phyloP scores from a whole-genome alignment of 805 yeast genomes.

The Ogataea glucozyma region DNA sequence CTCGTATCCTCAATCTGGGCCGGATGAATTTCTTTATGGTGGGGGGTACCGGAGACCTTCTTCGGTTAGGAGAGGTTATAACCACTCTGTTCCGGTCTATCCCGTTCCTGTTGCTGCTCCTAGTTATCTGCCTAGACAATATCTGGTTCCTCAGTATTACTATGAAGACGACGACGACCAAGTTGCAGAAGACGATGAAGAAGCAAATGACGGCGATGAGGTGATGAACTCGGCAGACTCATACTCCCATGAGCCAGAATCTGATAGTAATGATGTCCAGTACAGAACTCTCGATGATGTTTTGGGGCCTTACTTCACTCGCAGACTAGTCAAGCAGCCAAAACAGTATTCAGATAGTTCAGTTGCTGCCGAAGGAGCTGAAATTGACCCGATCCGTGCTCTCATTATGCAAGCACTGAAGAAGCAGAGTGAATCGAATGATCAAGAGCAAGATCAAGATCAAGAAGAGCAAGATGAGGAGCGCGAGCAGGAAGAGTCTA shows the following conservation, averaged over 20 bases:
- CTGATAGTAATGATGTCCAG: constrained; percentile 14
- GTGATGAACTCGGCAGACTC: too few relatives aligned
- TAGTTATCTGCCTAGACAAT: constrained; percentile 1
- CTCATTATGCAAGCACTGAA: constrained; percentile 5
- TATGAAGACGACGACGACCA: constrained; percentile 10
- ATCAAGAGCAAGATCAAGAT: constrained; percentile 1
- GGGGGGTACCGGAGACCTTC: too few relatives aligned
- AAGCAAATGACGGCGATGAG: not conserved
- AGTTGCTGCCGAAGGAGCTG: not conserved
- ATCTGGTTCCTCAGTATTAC: constrained; percentile 6
- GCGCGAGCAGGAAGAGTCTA: constrained; percentile 1
- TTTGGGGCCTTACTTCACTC: constrained; percentile 21
- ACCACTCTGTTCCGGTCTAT: not conserved
- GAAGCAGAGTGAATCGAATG: not conserved
- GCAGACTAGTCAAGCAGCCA: constrained; percentile 12
- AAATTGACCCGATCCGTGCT: constrained; percentile 6
- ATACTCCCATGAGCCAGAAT: not conserved
- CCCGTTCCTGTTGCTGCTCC: constrained; percentile 3
- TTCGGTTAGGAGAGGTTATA: not conserved
- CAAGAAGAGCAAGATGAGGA: constrained; percentile 2
- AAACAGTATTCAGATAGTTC: constrained; percentile 1
- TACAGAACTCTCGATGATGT: constrained; percentile 19
- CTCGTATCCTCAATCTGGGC: too few relatives aligned
- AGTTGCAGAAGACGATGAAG: constrained; percentile 9
- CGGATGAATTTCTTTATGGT: too few relatives aligned